Evolutionary conservation across 805 yeast genomes (phyloP), one percentile per base, ranked within the genome.

Genomic region (Suhomyces tanzawaensis): DNA sequence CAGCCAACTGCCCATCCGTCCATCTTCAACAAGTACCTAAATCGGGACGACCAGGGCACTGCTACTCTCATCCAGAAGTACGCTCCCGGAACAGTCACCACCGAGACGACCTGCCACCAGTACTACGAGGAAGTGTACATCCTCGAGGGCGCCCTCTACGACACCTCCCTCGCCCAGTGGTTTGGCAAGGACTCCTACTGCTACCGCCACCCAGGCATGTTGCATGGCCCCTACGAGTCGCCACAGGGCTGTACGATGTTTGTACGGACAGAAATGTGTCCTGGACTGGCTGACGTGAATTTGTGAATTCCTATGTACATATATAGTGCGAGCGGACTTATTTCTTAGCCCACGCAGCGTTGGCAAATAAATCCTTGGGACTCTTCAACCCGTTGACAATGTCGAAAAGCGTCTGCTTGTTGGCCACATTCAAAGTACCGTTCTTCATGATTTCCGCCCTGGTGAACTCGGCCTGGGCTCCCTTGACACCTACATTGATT

Each of bases 331-430:
- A n/a, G n/a, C n/a, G n/a, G 11, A 21, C n/a, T 23, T 32, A 33
- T 23, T 33, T 33, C 37, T 46, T 50, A 21, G 40, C 45, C 67
- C 66, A 61, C 22, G 49, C 54, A 11, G 64, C 60, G 15, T 45
- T 44, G 30, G 49, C 52, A 34, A 60, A 48, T 43, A 61, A 49
- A 33, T 49, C 55, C 40, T 53, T 49, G 24, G 58, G 52, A 16
- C 53, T 33, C 42, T 48, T 52, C 32, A 49, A 33, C 1, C 71
- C 70, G 27, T 51, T 45, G 14, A 60, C 62, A 28, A 60, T 55
- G 24, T 62, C 60, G 38, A 53, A 60, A 36, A 68, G 48, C 7
- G 42, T 21, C 41, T 54, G 60, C 45, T 64, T 67, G 35, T 62
- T 46, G 1, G 39, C 47, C 17, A 55, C 31, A 32, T 38, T 35